phyloP scores from a whole-genome alignment of 2,329 filamentous ascomycete genomes.

The Scytalidium lignicola region DNA sequence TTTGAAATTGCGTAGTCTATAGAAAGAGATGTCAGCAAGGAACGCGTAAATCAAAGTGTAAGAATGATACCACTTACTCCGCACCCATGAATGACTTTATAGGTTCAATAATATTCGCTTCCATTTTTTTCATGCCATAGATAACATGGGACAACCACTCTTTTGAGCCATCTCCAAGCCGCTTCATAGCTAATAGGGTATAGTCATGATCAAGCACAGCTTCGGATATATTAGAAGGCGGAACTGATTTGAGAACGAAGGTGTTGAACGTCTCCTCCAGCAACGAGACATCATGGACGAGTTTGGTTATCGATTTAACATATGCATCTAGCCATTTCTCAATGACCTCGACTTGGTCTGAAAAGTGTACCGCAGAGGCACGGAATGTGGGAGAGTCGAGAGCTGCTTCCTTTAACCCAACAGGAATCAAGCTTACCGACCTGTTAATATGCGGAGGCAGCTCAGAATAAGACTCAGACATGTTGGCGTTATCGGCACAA shows the following conservation, averaged over 20 bases:
- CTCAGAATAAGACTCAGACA: neutral
- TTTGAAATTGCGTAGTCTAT: constrained; percentile 69
- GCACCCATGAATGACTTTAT: constrained; percentile 71
- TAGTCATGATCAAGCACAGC: constrained; percentile 93
- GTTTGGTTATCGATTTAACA: constrained; percentile 54
- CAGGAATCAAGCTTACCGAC: constrained; percentile 46
- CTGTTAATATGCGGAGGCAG: constrained; percentile 10
- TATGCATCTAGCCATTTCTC: constrained; percentile 87
- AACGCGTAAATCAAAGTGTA: neutral
- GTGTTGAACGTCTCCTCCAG: constrained; percentile 76
- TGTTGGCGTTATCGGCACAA: neutral
- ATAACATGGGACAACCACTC: constrained; percentile 83
- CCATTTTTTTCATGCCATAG: constrained; percentile 69
- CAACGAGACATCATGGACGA: constrained; percentile 60
- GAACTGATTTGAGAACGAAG: constrained; percentile 72
- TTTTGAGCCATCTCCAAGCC: constrained; percentile 77
- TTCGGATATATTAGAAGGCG: constrained; percentile 69
- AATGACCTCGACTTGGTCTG: constrained; percentile 84
- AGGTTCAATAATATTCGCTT: constrained; percentile 73
- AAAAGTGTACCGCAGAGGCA: constrained; percentile 78
- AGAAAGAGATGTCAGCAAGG: neutral
- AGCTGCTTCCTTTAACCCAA: constrained; percentile 87
- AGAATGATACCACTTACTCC: constrained; percentile 41
- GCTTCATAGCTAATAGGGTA: constrained; percentile 78
- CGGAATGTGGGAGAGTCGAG: constrained; percentile 96